A percentile compares a stretch with the other conserved stretches of the same genome.
Evolutionary conservation across 768 basidiomycete species (phyloP).

Genomic region (Leucocoprinus birnbaumii): DNA sequence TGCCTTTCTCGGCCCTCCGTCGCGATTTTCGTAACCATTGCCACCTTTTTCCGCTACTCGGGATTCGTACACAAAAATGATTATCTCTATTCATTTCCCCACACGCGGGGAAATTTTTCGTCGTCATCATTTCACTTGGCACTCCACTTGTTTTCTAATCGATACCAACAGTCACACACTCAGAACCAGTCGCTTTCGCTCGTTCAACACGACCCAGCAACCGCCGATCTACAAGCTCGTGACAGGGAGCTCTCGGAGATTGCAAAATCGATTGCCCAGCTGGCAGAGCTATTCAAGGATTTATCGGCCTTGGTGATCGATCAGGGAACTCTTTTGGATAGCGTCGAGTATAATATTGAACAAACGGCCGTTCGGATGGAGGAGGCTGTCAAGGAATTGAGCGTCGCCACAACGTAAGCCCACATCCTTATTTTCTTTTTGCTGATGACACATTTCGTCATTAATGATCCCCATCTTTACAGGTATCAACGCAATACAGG

Average conservation of each 20-base stretch:
- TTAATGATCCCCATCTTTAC: constrained; percentile 13
- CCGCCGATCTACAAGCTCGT: constrained; percentile 40
- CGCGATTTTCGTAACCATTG: not conserved
- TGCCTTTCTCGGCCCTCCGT: constrained; percentile 3
- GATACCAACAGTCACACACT: constrained; percentile 27
- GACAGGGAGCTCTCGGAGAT: constrained; percentile 83
- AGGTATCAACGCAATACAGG: constrained; percentile 96
- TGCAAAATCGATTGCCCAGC: constrained; percentile 84
- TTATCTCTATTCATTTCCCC: constrained; percentile 3
- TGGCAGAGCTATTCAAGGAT: constrained; percentile 97
- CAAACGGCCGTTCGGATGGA: constrained; percentile 79
- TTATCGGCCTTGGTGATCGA: constrained; percentile 92
- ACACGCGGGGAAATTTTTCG: constrained; percentile 3
- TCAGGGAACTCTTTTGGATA: constrained; percentile 95
- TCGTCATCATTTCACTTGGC: constrained; percentile 2
- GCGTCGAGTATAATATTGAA: constrained; percentile 97
- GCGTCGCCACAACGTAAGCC: constrained; percentile 75
- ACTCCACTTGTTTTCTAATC: constrained; percentile 8
- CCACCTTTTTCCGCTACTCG: not conserved
- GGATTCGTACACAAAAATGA: not conserved
- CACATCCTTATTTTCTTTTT: too few species aligned
- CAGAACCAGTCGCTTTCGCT: constrained; percentile 35
- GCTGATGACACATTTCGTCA: constrained; percentile 9
- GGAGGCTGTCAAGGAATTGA: constrained; percentile 83
- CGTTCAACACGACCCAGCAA: constrained; percentile 34